A percentile compares a stretch with the other conserved stretches of the same genome.
Conservation (phyloP, 1,284 basidiomycete genomes). For the Phenoliferia sp. region DNA sequence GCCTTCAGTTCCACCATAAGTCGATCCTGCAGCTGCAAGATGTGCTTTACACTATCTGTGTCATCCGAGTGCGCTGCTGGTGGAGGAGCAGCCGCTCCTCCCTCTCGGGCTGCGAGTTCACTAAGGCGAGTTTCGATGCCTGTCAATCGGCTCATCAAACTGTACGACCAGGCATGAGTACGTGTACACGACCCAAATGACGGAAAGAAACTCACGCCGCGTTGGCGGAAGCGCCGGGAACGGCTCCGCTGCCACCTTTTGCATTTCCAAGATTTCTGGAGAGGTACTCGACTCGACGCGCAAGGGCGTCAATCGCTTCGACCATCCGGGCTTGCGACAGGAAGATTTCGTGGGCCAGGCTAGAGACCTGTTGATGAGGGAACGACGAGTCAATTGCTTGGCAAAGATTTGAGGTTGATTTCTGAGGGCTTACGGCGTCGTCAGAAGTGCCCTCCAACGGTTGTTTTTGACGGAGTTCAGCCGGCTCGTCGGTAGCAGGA, state of each 20-base stretch:
- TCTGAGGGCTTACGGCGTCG: conserved; percentile 19
- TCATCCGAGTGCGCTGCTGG: neutral
- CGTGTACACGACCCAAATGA: neutral
- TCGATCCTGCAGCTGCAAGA: conserved; percentile 29
- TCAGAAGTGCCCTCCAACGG: conserved; percentile 28
- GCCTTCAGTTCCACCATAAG: conserved; percentile 22
- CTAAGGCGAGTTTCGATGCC: conserved; percentile 13
- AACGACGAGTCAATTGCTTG: neutral
- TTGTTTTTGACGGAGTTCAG: neutral
- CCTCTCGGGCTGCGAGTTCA: conserved; percentile 2
- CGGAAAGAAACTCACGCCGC: neutral
- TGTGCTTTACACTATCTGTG: conserved; percentile 10
- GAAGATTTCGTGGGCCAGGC: conserved; percentile 31
- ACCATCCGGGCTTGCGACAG: conserved; percentile 35
- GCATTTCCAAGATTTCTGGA: neutral
- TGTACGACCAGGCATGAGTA: neutral
- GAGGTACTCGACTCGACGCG: conserved; percentile 30
- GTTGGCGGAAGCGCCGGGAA: neutral
- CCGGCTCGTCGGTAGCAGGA: conserved; percentile 12
- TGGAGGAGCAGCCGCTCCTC: neutral
- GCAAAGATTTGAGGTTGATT: neutral
- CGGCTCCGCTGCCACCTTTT: neutral
- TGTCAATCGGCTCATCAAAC: neutral
- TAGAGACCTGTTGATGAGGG: conserved; percentile 9
- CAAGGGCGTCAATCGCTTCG: conserved; percentile 36